phyloP scores from a whole-genome alignment of 371 early-diverging fungal species.

The Zychaea mexicana region DNA sequence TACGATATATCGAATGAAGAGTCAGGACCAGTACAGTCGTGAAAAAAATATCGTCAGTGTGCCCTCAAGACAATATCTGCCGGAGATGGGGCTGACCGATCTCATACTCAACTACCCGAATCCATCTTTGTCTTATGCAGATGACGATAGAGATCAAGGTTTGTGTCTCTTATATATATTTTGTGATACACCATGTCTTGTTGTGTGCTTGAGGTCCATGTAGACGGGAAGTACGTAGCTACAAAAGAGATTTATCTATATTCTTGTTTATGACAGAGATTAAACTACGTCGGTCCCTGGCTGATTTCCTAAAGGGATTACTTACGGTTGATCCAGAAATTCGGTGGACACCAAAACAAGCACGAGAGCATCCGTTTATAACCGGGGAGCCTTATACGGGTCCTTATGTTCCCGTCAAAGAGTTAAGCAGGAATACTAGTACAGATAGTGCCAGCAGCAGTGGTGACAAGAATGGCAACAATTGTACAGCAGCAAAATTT shows the following conservation, averaged over 20 bases:
- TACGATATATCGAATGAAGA: constrained; percentile 65
- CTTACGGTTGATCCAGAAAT: constrained; percentile 84
- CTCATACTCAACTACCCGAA: constrained; percentile 7
- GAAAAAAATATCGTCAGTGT: constrained; percentile 69
- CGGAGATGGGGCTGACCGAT: constrained; percentile 61
- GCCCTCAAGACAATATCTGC: constrained; percentile 81
- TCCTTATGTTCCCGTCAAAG: not conserved
- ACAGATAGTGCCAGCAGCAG: not conserved
- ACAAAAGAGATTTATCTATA: not conserved
- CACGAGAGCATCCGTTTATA: constrained; percentile 90
- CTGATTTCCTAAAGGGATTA: constrained; percentile 87
- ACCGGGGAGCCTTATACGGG: constrained; percentile 49
- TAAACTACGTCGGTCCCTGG: constrained; percentile 58
- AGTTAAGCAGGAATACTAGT: not conserved
- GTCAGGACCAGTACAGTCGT: constrained; percentile 73
- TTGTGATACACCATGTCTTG: not conserved
- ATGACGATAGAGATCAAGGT: constrained; percentile 5
- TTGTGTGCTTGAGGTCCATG: no score
- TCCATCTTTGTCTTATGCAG: not conserved
- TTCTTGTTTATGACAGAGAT: constrained; percentile 43
- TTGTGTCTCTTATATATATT: not conserved
- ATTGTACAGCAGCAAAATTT: not conserved
- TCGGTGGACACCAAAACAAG: constrained; percentile 91
- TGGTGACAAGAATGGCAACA: not conserved
- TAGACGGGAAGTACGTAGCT: no score